phyloP scores from a whole-genome alignment of 2,329 filamentous ascomycete genomes.

The Trichoderma sp. region DNA sequence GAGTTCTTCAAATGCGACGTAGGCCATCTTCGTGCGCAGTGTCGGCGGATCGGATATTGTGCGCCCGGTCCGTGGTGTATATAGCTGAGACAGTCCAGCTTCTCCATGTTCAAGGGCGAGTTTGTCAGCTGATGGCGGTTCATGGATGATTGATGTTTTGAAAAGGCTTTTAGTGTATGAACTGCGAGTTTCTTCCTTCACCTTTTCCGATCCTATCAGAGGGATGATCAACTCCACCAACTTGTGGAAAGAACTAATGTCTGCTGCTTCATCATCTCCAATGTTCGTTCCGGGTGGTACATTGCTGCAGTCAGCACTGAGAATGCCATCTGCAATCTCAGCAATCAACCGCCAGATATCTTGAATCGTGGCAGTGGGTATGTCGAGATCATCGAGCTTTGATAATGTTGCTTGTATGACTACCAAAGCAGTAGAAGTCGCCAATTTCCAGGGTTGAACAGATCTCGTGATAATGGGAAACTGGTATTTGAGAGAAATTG shows the following conservation, averaged over 20 bases:
- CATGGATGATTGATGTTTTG: conserved; percentile 78
- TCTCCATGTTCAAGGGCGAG: conserved; percentile 53
- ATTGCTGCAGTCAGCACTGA: conserved; percentile 63
- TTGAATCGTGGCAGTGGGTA: conserved; percentile 52
- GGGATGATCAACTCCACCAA: conserved; percentile 76
- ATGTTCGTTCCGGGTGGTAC: conserved; percentile 55
- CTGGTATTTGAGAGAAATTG: conserved; percentile 79
- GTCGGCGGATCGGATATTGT: conserved; percentile 71
- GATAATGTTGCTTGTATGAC: conserved; percentile 70
- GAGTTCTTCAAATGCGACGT: conserved; percentile 79
- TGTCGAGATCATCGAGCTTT: conserved; percentile 56
- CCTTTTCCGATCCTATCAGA: conserved; percentile 65
- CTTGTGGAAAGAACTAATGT: conserved; percentile 72
- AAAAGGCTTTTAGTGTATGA: conserved; percentile 79
- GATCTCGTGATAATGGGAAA: conserved; percentile 74
- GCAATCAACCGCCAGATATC: conserved; percentile 73
- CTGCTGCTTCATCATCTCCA: conserved; percentile 74
- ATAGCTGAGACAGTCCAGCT: conserved; percentile 62
- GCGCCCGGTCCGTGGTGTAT: conserved; percentile 68
- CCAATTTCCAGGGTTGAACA: conserved; percentile 75
- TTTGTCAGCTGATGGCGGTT: conserved; percentile 59
- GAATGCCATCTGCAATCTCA: conserved; percentile 68
- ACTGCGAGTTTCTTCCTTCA: conserved; percentile 69
- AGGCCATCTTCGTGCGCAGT: conserved; percentile 71
- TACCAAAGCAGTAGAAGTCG: conserved; percentile 70